Evolutionary conservation across 2,329 filamentous ascomycete genomes (phyloP).

Genomic region (Penicillium italicum): DNA sequence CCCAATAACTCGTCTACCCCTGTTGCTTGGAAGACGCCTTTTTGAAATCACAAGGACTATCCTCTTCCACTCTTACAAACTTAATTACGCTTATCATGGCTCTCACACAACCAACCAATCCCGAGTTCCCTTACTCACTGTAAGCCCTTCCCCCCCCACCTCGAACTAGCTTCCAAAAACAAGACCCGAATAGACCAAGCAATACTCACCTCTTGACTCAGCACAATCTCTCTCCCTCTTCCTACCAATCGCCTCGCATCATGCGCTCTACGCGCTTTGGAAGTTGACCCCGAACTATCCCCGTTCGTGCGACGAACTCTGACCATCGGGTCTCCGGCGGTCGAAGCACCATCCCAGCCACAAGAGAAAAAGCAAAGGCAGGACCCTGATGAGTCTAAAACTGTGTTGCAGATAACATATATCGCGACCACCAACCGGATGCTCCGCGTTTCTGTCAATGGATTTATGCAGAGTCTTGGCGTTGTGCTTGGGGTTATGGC

Average conservation of each 20-base stretch:
- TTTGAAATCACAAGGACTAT: neutral
- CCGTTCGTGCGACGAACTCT: constrained; percentile 73
- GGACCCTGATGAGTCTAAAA: constrained; percentile 38
- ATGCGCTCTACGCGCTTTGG: constrained; percentile 69
- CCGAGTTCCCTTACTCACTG: constrained; percentile 41
- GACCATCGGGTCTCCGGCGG: constrained; percentile 46
- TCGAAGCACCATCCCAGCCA: constrained; percentile 17
- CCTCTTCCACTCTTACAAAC: neutral
- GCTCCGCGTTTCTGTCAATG: constrained; percentile 92
- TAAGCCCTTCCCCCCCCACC: constrained; percentile 21
- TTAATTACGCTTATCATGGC: constrained; percentile 16
- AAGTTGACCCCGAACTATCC: constrained; percentile 87
- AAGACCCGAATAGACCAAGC: neutral
- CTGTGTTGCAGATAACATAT: constrained; percentile 70
- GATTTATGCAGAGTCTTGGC: constrained; percentile 85
- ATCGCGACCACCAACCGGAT: constrained; percentile 90
- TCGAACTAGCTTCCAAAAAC: constrained; percentile 2
- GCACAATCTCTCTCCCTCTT: constrained; percentile 74
- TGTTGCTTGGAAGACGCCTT: neutral
- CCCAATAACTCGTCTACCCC: neutral
- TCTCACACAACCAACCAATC: constrained; percentile 15
- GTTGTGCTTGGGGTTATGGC: constrained; percentile 87
- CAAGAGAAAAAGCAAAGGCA: constrained; percentile 25
- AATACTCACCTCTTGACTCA: constrained; percentile 35
- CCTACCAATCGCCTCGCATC: constrained; percentile 73